Evolutionary conservation across 1,139 yeast species (phyloP).

Genomic region (Geotrichum aggregatum): DNA sequence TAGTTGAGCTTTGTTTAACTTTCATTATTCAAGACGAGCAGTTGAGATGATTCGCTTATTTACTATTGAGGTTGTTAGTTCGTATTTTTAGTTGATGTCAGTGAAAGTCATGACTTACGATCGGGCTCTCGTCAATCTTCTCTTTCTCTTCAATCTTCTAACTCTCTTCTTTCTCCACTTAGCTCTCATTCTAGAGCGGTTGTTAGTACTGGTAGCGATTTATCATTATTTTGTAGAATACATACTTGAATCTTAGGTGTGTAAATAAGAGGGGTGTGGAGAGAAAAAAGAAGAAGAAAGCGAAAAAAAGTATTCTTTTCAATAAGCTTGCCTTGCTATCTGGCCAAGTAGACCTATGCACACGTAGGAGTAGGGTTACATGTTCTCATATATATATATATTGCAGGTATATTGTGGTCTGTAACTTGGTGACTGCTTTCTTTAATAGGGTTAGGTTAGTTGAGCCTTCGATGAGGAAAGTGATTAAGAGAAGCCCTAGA

Average conservation of each 20-base stretch:
- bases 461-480: too few species aligned
- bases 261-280: constrained; percentile 17
- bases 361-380: background rate
- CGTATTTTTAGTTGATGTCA: background rate
- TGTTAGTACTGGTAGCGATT: constrained; percentile 5
- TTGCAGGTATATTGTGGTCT: background rate
- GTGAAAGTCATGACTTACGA: constrained; percentile 27
- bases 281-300: constrained; percentile 13
- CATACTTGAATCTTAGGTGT: constrained; percentile 17
- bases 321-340: constrained; percentile 6
- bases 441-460: constrained; percentile 5
- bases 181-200: constrained; percentile 32
- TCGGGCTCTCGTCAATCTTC: constrained; percentile 99
- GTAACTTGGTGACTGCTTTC: constrained; percentile 6
- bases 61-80: constrained; percentile 7
- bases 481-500: too few species aligned
- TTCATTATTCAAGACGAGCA: constrained; percentile 8
- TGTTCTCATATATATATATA: background rate
- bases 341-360: background rate
- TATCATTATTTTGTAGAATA: background rate
- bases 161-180: constrained; percentile 98
- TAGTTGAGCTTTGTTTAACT: constrained; percentile 3
- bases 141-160: constrained; percentile 99
- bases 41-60: constrained; percentile 17
- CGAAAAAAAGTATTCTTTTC: constrained; percentile 8